Evolutionary conservation across 2,329 filamentous ascomycete species (phyloP).

Genomic region (Aplosporella prunicola): DNA sequence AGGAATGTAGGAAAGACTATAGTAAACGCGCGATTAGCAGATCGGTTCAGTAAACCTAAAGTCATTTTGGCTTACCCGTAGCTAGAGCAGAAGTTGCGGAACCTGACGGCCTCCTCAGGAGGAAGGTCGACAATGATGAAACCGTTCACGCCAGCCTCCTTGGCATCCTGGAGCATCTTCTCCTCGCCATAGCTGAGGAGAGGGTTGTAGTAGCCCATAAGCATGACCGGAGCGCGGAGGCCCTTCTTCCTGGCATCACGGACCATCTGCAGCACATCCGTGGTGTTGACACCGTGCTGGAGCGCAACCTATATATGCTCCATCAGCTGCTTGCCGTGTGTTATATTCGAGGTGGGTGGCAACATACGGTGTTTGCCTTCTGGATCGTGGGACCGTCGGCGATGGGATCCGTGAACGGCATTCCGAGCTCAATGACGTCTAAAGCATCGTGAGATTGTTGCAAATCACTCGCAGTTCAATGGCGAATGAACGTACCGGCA

Average conservation of each 20-base stretch:
- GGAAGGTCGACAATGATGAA: constrained; percentile 96
- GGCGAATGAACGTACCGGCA: constrained; percentile 56
- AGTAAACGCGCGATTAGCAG: background rate
- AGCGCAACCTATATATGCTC: constrained; percentile 51
- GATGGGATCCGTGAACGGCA: constrained; percentile 96
- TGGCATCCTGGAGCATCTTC: constrained; percentile 72
- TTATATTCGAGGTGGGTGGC: constrained; percentile 4
- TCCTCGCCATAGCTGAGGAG: constrained; percentile 91
- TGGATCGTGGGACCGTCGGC: constrained; percentile 97
- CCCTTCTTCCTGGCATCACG: constrained; percentile 68
- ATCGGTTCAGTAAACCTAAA: background rate
- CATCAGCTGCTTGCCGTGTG: background rate
- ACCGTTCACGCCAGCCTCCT: constrained; percentile 78
- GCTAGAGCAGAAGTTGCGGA: constrained; percentile 72
- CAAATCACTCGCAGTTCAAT: constrained; percentile 12
- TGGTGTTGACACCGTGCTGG: constrained; percentile 77
- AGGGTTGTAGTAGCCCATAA: constrained; percentile 99
- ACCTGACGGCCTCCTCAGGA: constrained; percentile 88
- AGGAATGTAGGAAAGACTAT: constrained; percentile 81
- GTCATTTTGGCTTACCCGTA: constrained; percentile 50
- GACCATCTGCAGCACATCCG: constrained; percentile 72
- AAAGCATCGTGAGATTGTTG: constrained; percentile 12
- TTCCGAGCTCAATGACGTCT: constrained; percentile 93
- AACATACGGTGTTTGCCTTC: constrained; percentile 71
- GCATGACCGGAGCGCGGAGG: constrained; percentile 69